A percentile compares a stretch with the other conserved stretches of the same genome.
Evolutionary conservation across 1,139 yeast genomes (phyloP).

Genomic region (Petasospora fabianii): DNA sequence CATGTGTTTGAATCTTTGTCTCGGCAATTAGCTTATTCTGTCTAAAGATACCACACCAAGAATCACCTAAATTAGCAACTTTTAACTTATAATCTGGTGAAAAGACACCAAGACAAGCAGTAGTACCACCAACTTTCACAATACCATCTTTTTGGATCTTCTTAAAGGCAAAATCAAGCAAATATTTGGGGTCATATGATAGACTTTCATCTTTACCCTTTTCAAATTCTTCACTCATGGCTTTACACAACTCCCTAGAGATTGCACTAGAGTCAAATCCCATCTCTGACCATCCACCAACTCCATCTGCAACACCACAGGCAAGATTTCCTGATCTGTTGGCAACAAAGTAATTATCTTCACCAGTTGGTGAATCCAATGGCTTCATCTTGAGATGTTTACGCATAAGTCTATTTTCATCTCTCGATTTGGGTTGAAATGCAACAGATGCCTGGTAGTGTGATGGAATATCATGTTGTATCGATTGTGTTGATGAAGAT

Average conservation of each 20-base stretch:
- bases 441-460: slow-evolving; percentile 62
- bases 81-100: slow-evolving; percentile 50
- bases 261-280: slow-evolving; percentile 88
- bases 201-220: slow-evolving; percentile 12
- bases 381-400: slow-evolving; percentile 31
- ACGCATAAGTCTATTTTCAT: slow-evolving; percentile 36
- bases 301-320: slow-evolving; percentile 95
- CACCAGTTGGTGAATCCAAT: slow-evolving; percentile 66
- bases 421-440: slow-evolving; percentile 68
- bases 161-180: slow-evolving; percentile 54
- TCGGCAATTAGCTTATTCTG: slow-evolving; percentile 58
- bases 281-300: slow-evolving; percentile 94
- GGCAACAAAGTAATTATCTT: slow-evolving; percentile 74
- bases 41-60: slow-evolving; percentile 88
- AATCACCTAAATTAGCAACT: slow-evolving; percentile 87
- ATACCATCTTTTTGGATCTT: slow-evolving; percentile 49
- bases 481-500: slow-evolving; percentile 9
- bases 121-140: slow-evolving; percentile 92
- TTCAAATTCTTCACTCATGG: slow-evolving; percentile 32
- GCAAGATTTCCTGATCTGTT: slow-evolving; percentile 40
- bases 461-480: slow-evolving; percentile 21
- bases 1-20: slow-evolving; percentile 79
- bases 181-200: slow-evolving; percentile 49
- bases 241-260: slow-evolving; percentile 60
- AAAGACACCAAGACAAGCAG: slow-evolving; percentile 82